A percentile compares a stretch with the other conserved stretches of the same genome.
These are phyloP conservation scores for Colletotrichum australisinense DNA, from an alignment of 2,329 filamentous ascomycete species.

Conservation along the genomic window DNA sequence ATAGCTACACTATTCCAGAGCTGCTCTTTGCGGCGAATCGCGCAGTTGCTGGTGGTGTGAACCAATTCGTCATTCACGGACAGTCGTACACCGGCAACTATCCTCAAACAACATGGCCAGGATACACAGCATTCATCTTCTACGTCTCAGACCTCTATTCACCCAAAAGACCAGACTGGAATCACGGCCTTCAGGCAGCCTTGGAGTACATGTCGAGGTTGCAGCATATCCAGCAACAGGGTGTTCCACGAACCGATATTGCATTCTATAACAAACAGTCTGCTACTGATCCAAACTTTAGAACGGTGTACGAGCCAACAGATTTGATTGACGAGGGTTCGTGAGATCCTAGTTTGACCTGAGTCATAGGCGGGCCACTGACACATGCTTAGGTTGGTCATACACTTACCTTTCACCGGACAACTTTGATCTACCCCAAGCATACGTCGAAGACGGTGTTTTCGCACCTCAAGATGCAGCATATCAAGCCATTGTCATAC, in stretches of 20 bases:
- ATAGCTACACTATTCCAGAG: constrained; percentile 37
- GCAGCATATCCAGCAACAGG: constrained; percentile 51
- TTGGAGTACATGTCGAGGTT: constrained; percentile 48
- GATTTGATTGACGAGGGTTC: constrained; percentile 29
- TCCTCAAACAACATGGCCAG: constrained; percentile 60
- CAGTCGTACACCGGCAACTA: constrained; percentile 53
- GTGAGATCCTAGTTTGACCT: background rate
- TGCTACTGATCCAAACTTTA: background rate
- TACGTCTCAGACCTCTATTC: constrained; percentile 52
- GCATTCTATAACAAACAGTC: constrained; percentile 18
- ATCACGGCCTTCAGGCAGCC: constrained; percentile 16
- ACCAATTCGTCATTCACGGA: constrained; percentile 57
- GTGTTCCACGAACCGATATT: constrained; percentile 42
- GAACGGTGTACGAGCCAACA: constrained; percentile 44
- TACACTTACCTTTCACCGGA: constrained; percentile 58
- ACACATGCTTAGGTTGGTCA: constrained; percentile 44
- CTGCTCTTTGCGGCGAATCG: constrained; percentile 47
- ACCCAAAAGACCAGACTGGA: constrained; percentile 53
- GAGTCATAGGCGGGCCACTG: background rate
- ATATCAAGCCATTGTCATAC: constrained; percentile 56
- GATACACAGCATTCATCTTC: constrained; percentile 56
- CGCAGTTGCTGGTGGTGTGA: constrained; percentile 53
- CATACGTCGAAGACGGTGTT: constrained; percentile 46
- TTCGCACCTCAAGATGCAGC: constrained; percentile 52
- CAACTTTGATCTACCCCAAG: constrained; percentile 53